Base-by-base conservation (phyloP, 148 eudicot species). In the Chenopodium quinoa region DNA sequence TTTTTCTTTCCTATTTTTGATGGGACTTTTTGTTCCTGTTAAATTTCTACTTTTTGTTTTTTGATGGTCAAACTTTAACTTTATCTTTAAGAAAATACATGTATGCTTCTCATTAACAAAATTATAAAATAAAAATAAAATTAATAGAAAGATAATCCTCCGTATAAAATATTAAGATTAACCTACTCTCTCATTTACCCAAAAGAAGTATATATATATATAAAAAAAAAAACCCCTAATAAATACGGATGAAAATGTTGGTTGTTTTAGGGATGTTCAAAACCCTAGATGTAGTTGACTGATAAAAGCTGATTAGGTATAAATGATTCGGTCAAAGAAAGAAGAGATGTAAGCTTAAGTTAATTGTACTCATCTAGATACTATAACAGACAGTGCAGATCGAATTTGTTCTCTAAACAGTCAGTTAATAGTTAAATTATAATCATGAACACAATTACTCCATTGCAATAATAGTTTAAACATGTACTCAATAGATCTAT, bases 391-490 rank as follows among this genome's bases (percentile, higher is more conserved):
- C 75, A 80, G 78, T 73, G 83, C 78, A 74, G 29, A 73, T 37
- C 29, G 83, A 80, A 80, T 80, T 80, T 80, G 83, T 80, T 80
- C 78, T 58, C 72, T 22, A 72, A 22, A 8, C 48, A 44, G 29
- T 7, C 8, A 17, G 22, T 7, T 71, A 40, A 17, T 37, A 17
- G 22, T 7, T 71, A 40, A 32, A 69, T 67, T 17, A 69, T 62
- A 22, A 3, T 58, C 4, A 17, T 58, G 11, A 8, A 7, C n/a
- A 20, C 9, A 62, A 62, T 62, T 62, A 22, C 66, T 20, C 66
- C 25, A 22, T 22, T 62, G 27, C 65, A 11, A 62, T 34, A 34
- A 62, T 34, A 34, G 40, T 34, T 34, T 34, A 5, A 4, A 34
- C 40, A 37, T 40, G 44, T 40, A 40, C 44, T 5, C 7, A 40